Conservation (phyloP, 352 stramenopile species). For the Plasmopara viticola region DNA sequence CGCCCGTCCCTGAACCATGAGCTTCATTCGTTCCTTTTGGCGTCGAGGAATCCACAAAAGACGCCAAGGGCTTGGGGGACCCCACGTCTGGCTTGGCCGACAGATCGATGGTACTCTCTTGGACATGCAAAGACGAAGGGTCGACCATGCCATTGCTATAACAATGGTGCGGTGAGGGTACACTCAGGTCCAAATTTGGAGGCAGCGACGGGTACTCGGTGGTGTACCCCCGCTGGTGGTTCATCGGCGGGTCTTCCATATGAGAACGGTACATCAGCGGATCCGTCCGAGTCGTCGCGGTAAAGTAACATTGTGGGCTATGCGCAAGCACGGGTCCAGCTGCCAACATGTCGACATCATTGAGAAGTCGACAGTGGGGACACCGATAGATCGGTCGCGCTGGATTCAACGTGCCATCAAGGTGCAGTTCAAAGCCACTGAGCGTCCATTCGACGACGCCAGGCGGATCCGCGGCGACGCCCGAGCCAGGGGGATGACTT, state of each 20-base stretch:
- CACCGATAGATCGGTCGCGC: constrained; percentile 73
- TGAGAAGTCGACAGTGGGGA: constrained; percentile 53
- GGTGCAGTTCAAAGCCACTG: constrained; percentile 72
- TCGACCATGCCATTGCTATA: constrained; percentile 17
- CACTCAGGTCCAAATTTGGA: constrained; percentile 14
- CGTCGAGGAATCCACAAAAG: constrained; percentile 23
- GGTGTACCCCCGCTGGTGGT: constrained; percentile 32
- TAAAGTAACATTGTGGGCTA: constrained; percentile 48
- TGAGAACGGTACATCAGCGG: constrained; percentile 45
- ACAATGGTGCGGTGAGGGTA: constrained; percentile 19
- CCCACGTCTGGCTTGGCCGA: constrained; percentile 26
- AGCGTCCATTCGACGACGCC: constrained; percentile 60
- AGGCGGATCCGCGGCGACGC: constrained; percentile 2
- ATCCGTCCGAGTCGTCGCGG: constrained; percentile 11
- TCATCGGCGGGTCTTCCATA: constrained; percentile 36
- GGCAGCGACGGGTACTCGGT: constrained; percentile 32
- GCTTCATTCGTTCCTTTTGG: constrained; percentile 42
- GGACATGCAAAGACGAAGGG: constrained; percentile 21
- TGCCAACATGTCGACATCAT: constrained; percentile 67
- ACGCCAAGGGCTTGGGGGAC: constrained; percentile 35
- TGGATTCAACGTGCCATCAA: constrained; percentile 59
- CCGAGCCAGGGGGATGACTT: constrained; percentile 17
- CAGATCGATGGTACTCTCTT: constrained; percentile 37
- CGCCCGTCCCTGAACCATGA: constrained; percentile 1
- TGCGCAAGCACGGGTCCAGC: constrained; percentile 49